phyloP scores from a whole-genome alignment of 2,329 filamentous ascomycete genomes.

The Aureobasidium subglaciale region DNA sequence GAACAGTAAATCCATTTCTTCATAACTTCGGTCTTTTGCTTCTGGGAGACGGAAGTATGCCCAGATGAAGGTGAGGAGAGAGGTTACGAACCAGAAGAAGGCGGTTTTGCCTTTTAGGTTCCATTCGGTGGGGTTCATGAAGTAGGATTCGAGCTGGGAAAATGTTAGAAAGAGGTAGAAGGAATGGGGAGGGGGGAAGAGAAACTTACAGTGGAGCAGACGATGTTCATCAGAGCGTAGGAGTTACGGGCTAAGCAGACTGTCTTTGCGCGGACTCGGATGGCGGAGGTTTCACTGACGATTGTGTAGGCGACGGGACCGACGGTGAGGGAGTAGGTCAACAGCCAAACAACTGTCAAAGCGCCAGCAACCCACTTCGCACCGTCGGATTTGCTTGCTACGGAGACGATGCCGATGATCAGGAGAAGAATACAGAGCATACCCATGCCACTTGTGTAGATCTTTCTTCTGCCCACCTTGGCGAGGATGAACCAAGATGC shows the following conservation, averaged over 20 bases:
- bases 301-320: slow-evolving; percentile 35
- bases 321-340: slow-evolving; percentile 32
- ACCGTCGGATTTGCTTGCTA: slow-evolving; percentile 28
- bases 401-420: slow-evolving; percentile 33
- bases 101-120: slow-evolving; percentile 36
- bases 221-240: slow-evolving; percentile 34
- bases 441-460: slow-evolving; percentile 28
- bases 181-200: not conserved
- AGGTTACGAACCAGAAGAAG: slow-evolving; percentile 36
- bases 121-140: slow-evolving; percentile 36
- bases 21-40: slow-evolving; percentile 35
- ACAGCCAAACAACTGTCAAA: slow-evolving; percentile 31
- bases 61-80: slow-evolving; percentile 29
- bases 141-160: slow-evolving; percentile 27
- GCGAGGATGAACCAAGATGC: slow-evolving; percentile 37
- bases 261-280: slow-evolving; percentile 32
- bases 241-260: slow-evolving; percentile 33
- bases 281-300: slow-evolving; percentile 32
- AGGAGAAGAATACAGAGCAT: not conserved
- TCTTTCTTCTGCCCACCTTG: slow-evolving; percentile 32
- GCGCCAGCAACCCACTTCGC: slow-evolving; percentile 37
- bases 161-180: not conserved
- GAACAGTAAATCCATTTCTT: slow-evolving; percentile 39
- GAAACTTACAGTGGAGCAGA: not conserved
- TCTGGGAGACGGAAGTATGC: slow-evolving; percentile 34